Evolutionary conservation across 2,329 filamentous ascomycete genomes (phyloP), one percentile per base, ranked within the genome.

Genomic region (Penicillium psychrosexuale): DNA sequence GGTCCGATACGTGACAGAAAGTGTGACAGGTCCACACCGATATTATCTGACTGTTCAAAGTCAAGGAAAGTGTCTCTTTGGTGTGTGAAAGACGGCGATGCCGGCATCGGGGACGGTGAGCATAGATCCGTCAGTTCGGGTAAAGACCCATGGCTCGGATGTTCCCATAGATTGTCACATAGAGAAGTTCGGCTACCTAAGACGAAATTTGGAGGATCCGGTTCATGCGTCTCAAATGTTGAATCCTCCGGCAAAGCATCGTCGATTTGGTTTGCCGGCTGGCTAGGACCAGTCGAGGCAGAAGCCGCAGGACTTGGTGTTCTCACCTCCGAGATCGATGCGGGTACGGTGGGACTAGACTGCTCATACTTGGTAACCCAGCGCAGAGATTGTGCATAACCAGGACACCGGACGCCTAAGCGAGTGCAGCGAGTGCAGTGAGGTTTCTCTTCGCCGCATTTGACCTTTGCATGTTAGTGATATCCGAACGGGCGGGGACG

Each of bases 401-500:
- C 72, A 17, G 72, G 72, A 30, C 72, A 74, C 27, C 63, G 67
- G 22, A 74, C 69, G 0, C 72, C 71, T 27, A 74, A 49, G 24
- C 72, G 71, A n/a, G 61, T 69, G 47, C 73, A 75, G 44, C 72
- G 72, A 59, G 55, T 65, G 56, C 72, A 75, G 24, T 70, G 60
- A 31, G 72, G 72, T 50, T 72, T 71, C 46, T 72, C 69, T 57
- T 75, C 72, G 60, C 72, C 72, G 53, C 72, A 75, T 64, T 75
- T 75, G 47, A 75, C 68, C 71, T 74, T 27, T 55, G 34, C 15
- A 46, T 31, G 55, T 51, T 39, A 53, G 42, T 33, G 38, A 30
- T 11, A 24, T 45, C 27, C 36, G 17, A 45, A 17, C 13, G 27
- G 48, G 40, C 24, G 51, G 42, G 40, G 34, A n/a, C 38, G 37